These are phyloP conservation scores for Raffaelea arxii DNA, from an alignment of 2,329 filamentous ascomycete species.

Conservation along the genomic window DNA sequence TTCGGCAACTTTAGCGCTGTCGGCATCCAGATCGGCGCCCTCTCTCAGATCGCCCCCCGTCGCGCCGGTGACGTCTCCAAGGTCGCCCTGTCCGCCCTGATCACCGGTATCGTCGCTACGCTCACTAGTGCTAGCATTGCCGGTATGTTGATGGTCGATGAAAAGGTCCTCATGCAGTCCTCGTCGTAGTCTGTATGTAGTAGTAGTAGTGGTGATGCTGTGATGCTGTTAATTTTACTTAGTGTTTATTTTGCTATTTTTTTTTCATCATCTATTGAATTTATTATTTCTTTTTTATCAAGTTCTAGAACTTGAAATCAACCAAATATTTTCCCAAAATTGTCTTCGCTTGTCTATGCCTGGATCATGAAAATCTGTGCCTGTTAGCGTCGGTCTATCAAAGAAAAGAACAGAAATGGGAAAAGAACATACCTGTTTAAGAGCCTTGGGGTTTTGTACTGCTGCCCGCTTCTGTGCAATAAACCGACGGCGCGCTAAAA, in stretches of 20 bases:
- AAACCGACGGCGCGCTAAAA: slow-evolving; percentile 68
- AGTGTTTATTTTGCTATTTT: too few relatives aligned
- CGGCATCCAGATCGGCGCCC: slow-evolving; percentile 81
- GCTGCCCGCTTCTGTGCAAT: slow-evolving; percentile 85
- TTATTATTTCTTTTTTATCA: too few relatives aligned
- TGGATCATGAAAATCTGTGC: slow-evolving; percentile 15
- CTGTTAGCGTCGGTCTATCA: neutral
- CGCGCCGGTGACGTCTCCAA: slow-evolving; percentile 66
- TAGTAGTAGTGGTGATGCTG: too few relatives aligned
- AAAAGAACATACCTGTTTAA: slow-evolving; percentile 63
- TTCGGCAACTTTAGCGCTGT: slow-evolving; percentile 83
- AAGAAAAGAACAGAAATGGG: neutral
- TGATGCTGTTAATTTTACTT: too few relatives aligned
- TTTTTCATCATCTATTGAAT: too few relatives aligned
- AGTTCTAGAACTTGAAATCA: too few relatives aligned
- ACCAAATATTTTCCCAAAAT: too few relatives aligned
- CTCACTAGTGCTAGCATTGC: slow-evolving; percentile 70
- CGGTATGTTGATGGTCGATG: slow-evolving; percentile 54
- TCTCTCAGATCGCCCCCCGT: slow-evolving; percentile 68
- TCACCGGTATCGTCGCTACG: slow-evolving; percentile 70
- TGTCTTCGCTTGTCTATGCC: slow-evolving; percentile 9
- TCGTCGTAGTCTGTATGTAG: too few relatives aligned
- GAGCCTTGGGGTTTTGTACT: slow-evolving; percentile 66
- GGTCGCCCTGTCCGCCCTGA: slow-evolving; percentile 66
- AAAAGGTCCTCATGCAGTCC: neutral